Base-by-base conservation (phyloP, 768 basidiomycete species). In the Russula emetica region DNA sequence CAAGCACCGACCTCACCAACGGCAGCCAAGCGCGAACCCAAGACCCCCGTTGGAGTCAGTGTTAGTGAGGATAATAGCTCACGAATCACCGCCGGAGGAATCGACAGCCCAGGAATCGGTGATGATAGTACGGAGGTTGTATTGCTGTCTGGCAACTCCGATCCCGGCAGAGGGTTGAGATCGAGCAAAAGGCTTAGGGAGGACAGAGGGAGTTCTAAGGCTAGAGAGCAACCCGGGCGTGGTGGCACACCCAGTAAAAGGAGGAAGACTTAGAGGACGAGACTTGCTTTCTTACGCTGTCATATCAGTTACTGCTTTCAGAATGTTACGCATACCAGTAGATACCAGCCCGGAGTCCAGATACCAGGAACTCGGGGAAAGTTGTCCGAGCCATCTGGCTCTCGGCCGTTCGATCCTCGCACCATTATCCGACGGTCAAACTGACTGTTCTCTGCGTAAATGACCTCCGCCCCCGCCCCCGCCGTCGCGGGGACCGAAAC, bases 161-260 rank as follows among this genome's bases (percentile, higher is more conserved):
- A 55, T 45, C 59, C 54, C 14, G 8, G 30, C n/a, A 52, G 32
- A n/a, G 42, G 40, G 22, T 28, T 44, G 24, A 65, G 60, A 11
- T 56, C 60, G 20, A 61, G 49, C 42, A 65, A 65, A 58, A 61
- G 64, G n/a, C 2, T 30, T 7, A 61, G 59, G 24, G 57, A 60
- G 22, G 54, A 60, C 11, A 36, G 59, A 50, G n/a, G 36, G 20
- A 7, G 14, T 49, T 26, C 51, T 24, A 26, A 47, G 11, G 28
- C 22, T 5, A 58, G 24, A 24, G 58, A 47, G 14, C 52, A 34
- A 9, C 2, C 40, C 20, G 49, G 42, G 40, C 20, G 58, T 38
- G 32, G 34, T 18, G 24, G n/a, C 24, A 60, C 52, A 26, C 58
- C 58, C 1, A 28, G 30, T 16, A 64, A 65, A 22, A 24, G 64